Conservation (phyloP, 176 grass and related monocot genomes). For the Carex cristatella region DNA sequence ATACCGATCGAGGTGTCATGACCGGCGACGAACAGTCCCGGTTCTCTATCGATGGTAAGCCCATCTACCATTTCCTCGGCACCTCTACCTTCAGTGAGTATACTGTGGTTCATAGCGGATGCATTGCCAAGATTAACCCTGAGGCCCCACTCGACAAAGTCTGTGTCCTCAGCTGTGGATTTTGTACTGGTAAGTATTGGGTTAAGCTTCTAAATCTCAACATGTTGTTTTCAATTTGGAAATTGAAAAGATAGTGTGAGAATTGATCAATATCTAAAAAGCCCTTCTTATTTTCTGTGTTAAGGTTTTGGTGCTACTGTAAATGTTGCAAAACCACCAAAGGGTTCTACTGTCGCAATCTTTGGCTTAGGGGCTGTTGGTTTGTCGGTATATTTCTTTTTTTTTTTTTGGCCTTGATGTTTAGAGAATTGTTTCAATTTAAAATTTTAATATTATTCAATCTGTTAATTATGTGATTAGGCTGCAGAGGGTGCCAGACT, state of each 20-base stretch:
- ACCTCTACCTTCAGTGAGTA: constrained; percentile 89
- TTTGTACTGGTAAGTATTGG: constrained; percentile 59
- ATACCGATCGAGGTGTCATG: constrained; percentile 78
- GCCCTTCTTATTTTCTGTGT: background rate
- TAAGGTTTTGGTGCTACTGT: constrained; percentile 69
- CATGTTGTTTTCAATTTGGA: background rate
- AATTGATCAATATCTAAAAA: background rate
- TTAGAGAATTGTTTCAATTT: background rate
- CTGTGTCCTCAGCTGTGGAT: constrained; percentile 68
- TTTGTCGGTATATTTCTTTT: constrained; percentile 42
- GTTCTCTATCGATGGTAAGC: constrained; percentile 52
- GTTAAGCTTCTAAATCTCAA: background rate
- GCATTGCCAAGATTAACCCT: constrained; percentile 70
- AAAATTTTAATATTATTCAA: background rate
- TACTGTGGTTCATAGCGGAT: constrained; percentile 75
- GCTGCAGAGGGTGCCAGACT: constrained; percentile 77
- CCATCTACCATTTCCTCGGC: constrained; percentile 70
- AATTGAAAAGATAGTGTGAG: background rate
- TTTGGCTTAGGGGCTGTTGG: constrained; percentile 85
- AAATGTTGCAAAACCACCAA: constrained; percentile 71
- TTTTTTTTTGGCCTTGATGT: background rate
- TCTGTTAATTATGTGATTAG: constrained; percentile 27
- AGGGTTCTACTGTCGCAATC: constrained; percentile 58
- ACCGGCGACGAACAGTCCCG: constrained; percentile 45
- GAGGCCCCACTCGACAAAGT: constrained; percentile 76